These are phyloP conservation scores for Calendula officinalis DNA, from an alignment of 129 eudicot genomes.

Conservation along the genomic window DNA sequence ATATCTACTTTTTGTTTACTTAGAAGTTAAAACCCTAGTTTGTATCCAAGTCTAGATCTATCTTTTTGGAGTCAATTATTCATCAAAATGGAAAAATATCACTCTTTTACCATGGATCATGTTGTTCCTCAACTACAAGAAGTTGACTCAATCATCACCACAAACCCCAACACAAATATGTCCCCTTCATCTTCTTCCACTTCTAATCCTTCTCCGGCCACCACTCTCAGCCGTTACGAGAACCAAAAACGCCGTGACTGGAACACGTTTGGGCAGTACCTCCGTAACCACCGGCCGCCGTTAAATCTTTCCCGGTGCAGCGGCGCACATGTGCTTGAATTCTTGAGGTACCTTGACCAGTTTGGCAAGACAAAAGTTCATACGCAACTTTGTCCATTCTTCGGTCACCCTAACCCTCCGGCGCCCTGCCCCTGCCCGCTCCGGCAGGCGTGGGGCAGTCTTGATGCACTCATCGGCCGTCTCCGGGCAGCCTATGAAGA, in stretches of 20 bases:
- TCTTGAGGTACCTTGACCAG: slow-evolving; percentile 75
- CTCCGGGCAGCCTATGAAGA: slow-evolving; percentile 84
- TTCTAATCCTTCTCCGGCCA: slow-evolving; percentile 36
- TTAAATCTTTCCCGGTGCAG: slow-evolving; percentile 68
- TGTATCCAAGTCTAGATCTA: slow-evolving; percentile 15
- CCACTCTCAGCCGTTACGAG: slow-evolving; percentile 87
- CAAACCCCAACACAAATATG: slow-evolving; percentile 23
- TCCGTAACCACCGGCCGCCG: slow-evolving; percentile 89
- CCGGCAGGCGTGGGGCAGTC: slow-evolving; percentile 88
- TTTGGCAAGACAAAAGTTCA: slow-evolving; percentile 84
- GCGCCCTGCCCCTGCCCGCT: slow-evolving; percentile 91
- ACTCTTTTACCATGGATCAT: slow-evolving; percentile 35
- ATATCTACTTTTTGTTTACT: neutral
- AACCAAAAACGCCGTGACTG: slow-evolving; percentile 91
- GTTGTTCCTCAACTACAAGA: slow-evolving; percentile 35
- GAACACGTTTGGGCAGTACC: slow-evolving; percentile 92
- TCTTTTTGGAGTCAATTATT: slow-evolving; percentile 1
- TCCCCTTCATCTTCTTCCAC: slow-evolving; percentile 40
- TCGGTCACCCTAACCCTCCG: slow-evolving; percentile 75
- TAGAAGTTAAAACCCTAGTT: slow-evolving; percentile 5
- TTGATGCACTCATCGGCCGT: slow-evolving; percentile 81
- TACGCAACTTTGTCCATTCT: slow-evolving; percentile 75
- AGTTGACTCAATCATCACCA: slow-evolving; percentile 39
- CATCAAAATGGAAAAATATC: slow-evolving; percentile 37
- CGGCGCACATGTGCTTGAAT: slow-evolving; percentile 85